Evolutionary conservation across 768 basidiomycete genomes (phyloP), one percentile per base, ranked within the genome.

Genomic region (Fomitopsis serialis): DNA sequence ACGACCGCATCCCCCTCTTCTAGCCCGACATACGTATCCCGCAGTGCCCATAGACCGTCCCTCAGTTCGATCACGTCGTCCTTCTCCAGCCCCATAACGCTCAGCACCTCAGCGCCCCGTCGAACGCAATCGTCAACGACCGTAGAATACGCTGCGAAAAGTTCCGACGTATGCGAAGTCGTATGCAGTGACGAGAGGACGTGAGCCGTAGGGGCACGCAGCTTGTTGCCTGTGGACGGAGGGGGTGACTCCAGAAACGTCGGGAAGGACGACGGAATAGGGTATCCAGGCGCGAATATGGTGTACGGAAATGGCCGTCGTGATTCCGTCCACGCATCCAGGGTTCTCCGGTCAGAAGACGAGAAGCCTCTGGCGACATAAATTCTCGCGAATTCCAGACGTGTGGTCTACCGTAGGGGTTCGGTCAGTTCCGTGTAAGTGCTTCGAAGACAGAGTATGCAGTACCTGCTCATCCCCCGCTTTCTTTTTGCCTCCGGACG

Each of bases 301-400:
- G 80, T 86, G 48, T 66, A 74, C 55, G 50, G 72, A 58, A 17
- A 68, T 59, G 50, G 67, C 63, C 36, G 62, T 61, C 34, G 72
- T 48, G 46, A 60, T 57, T 54, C 66, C 55, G n/a, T 63, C 77
- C 76, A 76, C 13, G 64, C 65, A 21, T 76, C 64, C 58, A 78
- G 81, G 2, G 63, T 59, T 15, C 56, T 56, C 19, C 72, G 59
- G 17, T 69, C 67, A 5, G 64, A 53, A 23, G 67, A 57, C 8
- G 78, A 70, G 59, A 88, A 75, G 2, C 87, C 87, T 57, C 88
- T 75, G 2, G 80, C 78, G 44, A 88, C 78, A 51, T 83, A 78
- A 34, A 76, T 59, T 35, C 78, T 72, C 40, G 77, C 65, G 59
- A 74, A 80, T 15, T 49, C 29, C 53, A 59, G 35, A 52, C 45